Percentiles rank a stretch among this genome's conserved stretches.
Conservation (phyloP, 2,329 filamentous ascomycete species). For the Colletotrichum viniferum region DNA sequence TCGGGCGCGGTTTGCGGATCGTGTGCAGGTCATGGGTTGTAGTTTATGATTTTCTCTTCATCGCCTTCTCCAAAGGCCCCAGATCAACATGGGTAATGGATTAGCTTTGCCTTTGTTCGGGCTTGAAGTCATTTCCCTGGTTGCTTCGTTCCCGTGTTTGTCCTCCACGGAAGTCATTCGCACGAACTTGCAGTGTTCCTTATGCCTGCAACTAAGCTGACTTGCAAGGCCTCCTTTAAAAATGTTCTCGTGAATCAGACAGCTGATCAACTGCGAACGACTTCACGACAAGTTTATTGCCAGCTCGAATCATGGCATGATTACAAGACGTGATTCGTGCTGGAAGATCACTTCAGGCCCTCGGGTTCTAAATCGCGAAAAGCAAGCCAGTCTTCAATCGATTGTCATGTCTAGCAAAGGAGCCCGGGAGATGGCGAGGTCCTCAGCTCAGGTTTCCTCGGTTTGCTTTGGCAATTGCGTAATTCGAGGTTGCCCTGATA, state of each 20-base stretch:
- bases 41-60: not conserved
- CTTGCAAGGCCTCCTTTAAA: not conserved
- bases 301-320: not conserved
- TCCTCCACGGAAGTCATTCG: not conserved
- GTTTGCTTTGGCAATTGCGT: not conserved
- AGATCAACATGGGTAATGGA: not conserved
- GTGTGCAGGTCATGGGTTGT: not conserved
- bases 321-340: not conserved
- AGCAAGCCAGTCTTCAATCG: not conserved
- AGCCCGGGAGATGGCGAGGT: not conserved
- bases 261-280: not conserved
- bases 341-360: not conserved
- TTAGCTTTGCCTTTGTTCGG: fast-evolving
- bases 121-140: too few relatives aligned
- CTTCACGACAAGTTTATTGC: not conserved
- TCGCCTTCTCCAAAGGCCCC: not conserved
- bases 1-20: not conserved
- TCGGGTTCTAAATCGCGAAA: not conserved
- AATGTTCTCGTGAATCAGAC: not conserved
- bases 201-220: not conserved
- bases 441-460: not conserved
- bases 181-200: not conserved
- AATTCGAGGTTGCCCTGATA: not conserved
- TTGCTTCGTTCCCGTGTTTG: not conserved
- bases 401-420: not conserved